Evolutionary conservation across 768 basidiomycete genomes (phyloP).

Genomic region (Suillus weaverae): DNA sequence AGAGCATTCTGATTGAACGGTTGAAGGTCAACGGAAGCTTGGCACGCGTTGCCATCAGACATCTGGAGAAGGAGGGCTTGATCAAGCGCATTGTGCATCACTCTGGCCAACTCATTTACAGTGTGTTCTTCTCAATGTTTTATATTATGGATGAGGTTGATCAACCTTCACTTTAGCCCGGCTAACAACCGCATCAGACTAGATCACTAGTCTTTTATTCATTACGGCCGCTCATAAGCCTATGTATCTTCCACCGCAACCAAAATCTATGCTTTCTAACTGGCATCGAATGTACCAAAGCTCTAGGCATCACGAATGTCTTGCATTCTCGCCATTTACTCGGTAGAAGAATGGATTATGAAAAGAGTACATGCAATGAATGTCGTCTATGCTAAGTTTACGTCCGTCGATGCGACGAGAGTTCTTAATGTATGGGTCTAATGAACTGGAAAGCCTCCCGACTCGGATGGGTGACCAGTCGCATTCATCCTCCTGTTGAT

Average conservation of each 20-base stretch:
- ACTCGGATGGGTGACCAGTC: background rate
- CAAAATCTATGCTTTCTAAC: constrained; percentile 29
- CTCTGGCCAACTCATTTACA: constrained; percentile 93
- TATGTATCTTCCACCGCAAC: constrained; percentile 38
- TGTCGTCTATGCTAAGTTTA: background rate
- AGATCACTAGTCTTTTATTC: constrained; percentile 27
- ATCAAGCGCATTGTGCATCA: constrained; percentile 98
- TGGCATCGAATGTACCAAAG: constrained; percentile 11
- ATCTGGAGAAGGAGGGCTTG: constrained; percentile 89
- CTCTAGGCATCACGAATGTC: background rate
- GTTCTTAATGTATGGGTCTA: background rate
- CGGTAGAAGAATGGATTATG: background rate
- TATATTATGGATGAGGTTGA: background rate
- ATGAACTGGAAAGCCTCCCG: background rate
- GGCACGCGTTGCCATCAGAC: constrained; percentile 86
- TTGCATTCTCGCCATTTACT: background rate
- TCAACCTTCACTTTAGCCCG: constrained; percentile 35
- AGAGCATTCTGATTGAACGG: constrained; percentile 97
- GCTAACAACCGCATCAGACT: constrained; percentile 43
- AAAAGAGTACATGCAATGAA: background rate
- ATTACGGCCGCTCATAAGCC: constrained; percentile 28
- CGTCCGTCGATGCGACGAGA: background rate
- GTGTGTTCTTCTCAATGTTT: constrained; percentile 47
- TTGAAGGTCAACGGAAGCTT: constrained; percentile 96
- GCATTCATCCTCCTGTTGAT: background rate